Evolutionary conservation across 441 rosid genomes (phyloP).

Genomic region (Melastoma candidum): DNA sequence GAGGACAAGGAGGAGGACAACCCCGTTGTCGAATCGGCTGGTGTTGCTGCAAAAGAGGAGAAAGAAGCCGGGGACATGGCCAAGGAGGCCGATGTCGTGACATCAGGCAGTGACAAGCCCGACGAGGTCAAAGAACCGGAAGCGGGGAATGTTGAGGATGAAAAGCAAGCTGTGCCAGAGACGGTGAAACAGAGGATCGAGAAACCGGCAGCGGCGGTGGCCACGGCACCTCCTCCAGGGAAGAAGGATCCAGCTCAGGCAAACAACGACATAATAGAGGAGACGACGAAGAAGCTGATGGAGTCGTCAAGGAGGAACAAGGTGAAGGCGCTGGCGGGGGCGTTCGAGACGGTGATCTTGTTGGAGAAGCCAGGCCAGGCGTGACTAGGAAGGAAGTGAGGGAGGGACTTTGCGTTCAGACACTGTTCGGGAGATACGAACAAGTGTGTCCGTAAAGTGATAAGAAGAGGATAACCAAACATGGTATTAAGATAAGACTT

Average conservation of each 20-base stretch:
- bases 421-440: too few relatives aligned
- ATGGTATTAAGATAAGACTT: too few relatives aligned
- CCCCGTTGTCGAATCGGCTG: conserved; percentile 14
- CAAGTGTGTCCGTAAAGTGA: too few relatives aligned
- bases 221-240: conserved; percentile 11
- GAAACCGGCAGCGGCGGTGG: background rate
- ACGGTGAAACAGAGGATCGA: conserved; percentile 12
- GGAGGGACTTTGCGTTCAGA: too few relatives aligned
- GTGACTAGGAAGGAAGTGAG: too few relatives aligned
- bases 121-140: conserved; percentile 11
- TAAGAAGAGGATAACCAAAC: too few relatives aligned
- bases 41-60: conserved; percentile 12
- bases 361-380: conserved; percentile 1
- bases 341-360: conserved; percentile 69
- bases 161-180: conserved; percentile 5
- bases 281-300: conserved; percentile 52
- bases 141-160: conserved; percentile 17
- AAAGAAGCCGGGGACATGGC: conserved; percentile 15
- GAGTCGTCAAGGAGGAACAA: conserved; percentile 59
- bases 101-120: conserved; percentile 4
- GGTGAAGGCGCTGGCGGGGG: conserved; percentile 74
- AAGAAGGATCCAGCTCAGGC: conserved; percentile 44
- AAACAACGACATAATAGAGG: conserved; percentile 67
- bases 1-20: background rate
- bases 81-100: conserved; percentile 12